Evolutionary conservation across 495 filamentous ascomycete genomes (phyloP), one percentile per base, ranked within the genome.

Genomic region (Penicillium alfredii): DNA sequence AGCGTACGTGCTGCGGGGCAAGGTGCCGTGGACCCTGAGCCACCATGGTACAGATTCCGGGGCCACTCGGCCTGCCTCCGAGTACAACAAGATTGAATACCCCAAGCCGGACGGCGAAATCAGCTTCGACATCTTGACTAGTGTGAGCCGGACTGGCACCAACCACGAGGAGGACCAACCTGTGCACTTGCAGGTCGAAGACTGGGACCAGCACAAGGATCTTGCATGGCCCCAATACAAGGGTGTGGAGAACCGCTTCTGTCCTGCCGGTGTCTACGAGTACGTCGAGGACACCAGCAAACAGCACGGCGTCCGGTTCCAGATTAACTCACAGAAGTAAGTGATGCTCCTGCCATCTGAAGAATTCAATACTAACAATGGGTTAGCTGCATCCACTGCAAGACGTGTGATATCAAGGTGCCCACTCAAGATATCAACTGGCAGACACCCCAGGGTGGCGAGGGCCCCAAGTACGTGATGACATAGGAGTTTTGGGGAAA

Each of bases 81-180:
- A 81, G 50, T 90, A 74, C 60, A 63, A 72, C 42, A 93, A 92
- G 69, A 94, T 97, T 51, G 86, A 92, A 51, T 99, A 99, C 51
- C 85, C 85, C 34, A 99, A 97, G 64, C 90, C 92, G 0, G 92
- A 99, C 56, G 86, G 87, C 18, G 80, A 92, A 63, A 78, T 97
- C 55, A 83, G 76, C 33, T 99, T 99, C 51, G 92, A 99, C 52
- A 94, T 99, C 38, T 57, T 99, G 53, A 99, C 92, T 3, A 87
- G 79, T 45, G 92, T 99, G 4, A 88, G 79, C 42, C 76, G 93
- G 31, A 97, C 90, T 1, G 93, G 92, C 1, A 99, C 92, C 24
- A 99, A 97, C 62, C 92, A 99, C 59, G 93, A 97, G 62, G 92
- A 99, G 63, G 92, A 99, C 62, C 89, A 99, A 66, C 92, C 92